A percentile compares a stretch with the other conserved stretches of the same genome.
These are phyloP conservation scores for Porphyridium purpureum DNA, from an alignment of 23 red algal genomes.

Conservation along the genomic window DNA sequence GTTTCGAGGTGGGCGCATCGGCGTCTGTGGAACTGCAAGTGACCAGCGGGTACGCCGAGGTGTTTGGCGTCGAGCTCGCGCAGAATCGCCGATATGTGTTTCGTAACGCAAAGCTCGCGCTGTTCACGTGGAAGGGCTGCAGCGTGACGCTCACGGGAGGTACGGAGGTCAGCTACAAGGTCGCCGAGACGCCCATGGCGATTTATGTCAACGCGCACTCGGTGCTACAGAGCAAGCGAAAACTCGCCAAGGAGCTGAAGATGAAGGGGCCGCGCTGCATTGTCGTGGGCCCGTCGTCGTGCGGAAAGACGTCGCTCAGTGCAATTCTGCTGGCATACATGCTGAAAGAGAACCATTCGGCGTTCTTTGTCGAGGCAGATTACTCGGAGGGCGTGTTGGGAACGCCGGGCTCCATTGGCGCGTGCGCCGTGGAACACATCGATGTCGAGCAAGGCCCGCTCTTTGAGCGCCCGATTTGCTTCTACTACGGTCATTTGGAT, in stretches of 20 bases:
- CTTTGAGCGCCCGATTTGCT: constrained; percentile 17
- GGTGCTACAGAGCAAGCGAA: constrained; percentile 47
- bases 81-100: constrained; percentile 21
- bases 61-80: constrained; percentile 66
- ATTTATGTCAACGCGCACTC: constrained; percentile 43
- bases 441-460: constrained; percentile 12
- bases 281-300: constrained; percentile 61
- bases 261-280: constrained; percentile 45
- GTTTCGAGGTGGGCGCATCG: constrained; percentile 55
- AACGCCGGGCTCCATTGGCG: constrained; percentile 10
- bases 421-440: background rate
- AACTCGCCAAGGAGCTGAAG: constrained; percentile 4
- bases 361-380: constrained; percentile 22
- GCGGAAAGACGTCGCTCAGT: constrained; percentile 66
- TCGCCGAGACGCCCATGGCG: constrained; percentile 77
- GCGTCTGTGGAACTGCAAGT: constrained; percentile 31
- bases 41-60: constrained; percentile 48
- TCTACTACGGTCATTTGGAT: constrained; percentile 15
- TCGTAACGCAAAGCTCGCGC: constrained; percentile 26
- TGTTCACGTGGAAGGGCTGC: constrained; percentile 91
- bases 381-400: background rate
- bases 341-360: constrained; percentile 22
- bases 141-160: constrained; percentile 23
- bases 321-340: constrained; percentile 43
- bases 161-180: constrained; percentile 50